Percentiles rank a stretch among this genome's conserved stretches.
phyloP scores from a whole-genome alignment of 2,329 filamentous ascomycete species.

The Thielaviopsis ethacetica region DNA sequence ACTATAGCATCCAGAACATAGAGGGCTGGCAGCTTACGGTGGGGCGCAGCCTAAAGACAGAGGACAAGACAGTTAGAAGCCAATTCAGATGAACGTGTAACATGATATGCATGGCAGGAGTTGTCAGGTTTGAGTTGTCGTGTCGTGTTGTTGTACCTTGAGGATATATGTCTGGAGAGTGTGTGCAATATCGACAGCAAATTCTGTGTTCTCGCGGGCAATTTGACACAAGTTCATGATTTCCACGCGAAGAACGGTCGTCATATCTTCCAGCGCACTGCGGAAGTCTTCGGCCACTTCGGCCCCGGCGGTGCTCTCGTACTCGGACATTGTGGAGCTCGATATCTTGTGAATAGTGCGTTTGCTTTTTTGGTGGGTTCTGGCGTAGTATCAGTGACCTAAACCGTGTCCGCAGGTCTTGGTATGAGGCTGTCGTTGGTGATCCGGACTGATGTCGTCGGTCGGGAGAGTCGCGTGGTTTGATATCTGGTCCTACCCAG shows the following conservation, averaged over 20 bases:
- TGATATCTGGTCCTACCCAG: too few relatives aligned
- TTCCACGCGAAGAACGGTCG: constrained; percentile 79
- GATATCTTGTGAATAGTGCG: background rate
- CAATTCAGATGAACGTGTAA: background rate
- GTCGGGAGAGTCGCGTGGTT: too few relatives aligned
- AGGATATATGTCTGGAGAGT: constrained; percentile 87
- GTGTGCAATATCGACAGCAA: constrained; percentile 82
- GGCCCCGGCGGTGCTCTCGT: constrained; percentile 11
- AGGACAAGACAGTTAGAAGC: constrained; percentile 1
- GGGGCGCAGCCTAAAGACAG: constrained; percentile 54
- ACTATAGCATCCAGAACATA: constrained; percentile 97
- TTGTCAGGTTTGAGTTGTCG: too few relatives aligned
- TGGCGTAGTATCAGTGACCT: too few relatives aligned
- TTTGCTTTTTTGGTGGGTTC: too few relatives aligned
- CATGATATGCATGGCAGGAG: background rate
- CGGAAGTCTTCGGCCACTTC: constrained; percentile 93
- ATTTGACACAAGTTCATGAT: constrained; percentile 97
- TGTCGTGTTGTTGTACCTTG: constrained; percentile 48
- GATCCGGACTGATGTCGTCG: too few relatives aligned
- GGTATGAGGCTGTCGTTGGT: too few relatives aligned
- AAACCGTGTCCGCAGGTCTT: too few relatives aligned
- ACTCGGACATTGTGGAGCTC: constrained; percentile 4
- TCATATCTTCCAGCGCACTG: constrained; percentile 80
- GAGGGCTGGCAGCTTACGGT: constrained; percentile 83
- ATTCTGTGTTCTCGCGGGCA: constrained; percentile 90